Evolutionary conservation across 257 asterid species (phyloP), one percentile per base, ranked within the genome.

Genomic region (Lycium ferocissimum): DNA sequence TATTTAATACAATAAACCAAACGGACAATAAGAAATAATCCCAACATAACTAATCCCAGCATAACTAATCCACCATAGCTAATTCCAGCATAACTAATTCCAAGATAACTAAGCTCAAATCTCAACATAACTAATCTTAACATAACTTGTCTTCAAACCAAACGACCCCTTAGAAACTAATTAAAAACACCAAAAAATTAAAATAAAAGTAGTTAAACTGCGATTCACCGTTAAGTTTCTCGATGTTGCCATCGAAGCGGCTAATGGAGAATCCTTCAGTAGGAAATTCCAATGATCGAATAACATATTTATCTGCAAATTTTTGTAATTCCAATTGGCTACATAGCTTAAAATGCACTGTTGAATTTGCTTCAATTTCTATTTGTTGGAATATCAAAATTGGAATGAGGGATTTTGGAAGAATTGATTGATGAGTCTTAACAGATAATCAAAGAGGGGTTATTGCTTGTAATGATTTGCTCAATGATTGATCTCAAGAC

Each of bases 231-330:
- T 86, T 78, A 57, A 94, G 93, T 84, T 89, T 89, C 81, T 87
- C 87, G 84, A 94, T 89, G 88, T 58, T 89, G 49, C 98, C 99
- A 58, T 94, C 95, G 38, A 49, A 89, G 76, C 95, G 95, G 89
- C 88, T 90, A 11, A 95, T 83, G 17, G 93, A 93, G 95, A 97
- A 97, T 85, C 96, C 97, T 84, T 89, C 95, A 83, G 91, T 92
- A 83, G 94, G 94, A 72, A 93, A 93, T 76, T 93, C 97, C 58
- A 87, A 84, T 26, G 98, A 89, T 79, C 88, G 92, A 85, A 97
- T 89, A 79, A 90, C 91, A 86, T 91, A 93, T 84, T 91, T 91
- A 33, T 97, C 92, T 7, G 86, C 10, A 61, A 92, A 94, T 83
- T 95, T 98, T 37, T 86, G 91, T 45, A 97, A 89, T 87, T 91